phyloP scores from a whole-genome alignment of 345 rosid species.

The Populus euphratica region DNA sequence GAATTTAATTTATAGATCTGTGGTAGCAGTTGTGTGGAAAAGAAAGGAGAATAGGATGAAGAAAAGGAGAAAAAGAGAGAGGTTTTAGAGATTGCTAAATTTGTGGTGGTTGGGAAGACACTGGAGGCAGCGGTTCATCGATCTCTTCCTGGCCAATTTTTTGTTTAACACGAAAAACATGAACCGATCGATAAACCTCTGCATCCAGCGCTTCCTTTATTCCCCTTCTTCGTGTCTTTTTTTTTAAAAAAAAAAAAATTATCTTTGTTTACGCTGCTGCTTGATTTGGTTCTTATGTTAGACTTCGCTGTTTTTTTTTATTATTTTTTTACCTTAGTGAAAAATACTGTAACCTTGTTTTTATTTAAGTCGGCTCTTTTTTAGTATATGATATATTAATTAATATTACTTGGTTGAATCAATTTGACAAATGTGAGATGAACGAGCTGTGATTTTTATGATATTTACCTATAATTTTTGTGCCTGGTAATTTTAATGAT shows the following conservation, averaged over 20 bases:
- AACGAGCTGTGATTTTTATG: too few species aligned
- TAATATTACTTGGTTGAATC: too few species aligned
- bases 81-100: background rate
- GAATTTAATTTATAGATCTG: background rate
- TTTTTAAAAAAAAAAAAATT: background rate
- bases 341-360: background rate
- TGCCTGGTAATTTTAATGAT: too few species aligned
- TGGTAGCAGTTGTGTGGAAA: background rate
- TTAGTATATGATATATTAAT: too few species aligned
- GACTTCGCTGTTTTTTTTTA: background rate
- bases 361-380: too few species aligned
- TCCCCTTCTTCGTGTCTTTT: background rate
- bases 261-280: background rate
- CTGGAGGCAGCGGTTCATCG: constrained; percentile 99
- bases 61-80: background rate
- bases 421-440: too few species aligned
- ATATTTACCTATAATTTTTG: too few species aligned
- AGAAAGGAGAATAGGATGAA: background rate
- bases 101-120: constrained; percentile 35
- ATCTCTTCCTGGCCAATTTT: constrained; percentile 70
- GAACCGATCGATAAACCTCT: constrained; percentile 99
- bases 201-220: constrained; percentile 79
- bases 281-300: background rate
- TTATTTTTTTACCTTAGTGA: background rate
- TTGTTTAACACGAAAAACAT: constrained; percentile 36